phyloP scores from a whole-genome alignment of 345 rosid genomes.

The Eutrema japonicum region DNA sequence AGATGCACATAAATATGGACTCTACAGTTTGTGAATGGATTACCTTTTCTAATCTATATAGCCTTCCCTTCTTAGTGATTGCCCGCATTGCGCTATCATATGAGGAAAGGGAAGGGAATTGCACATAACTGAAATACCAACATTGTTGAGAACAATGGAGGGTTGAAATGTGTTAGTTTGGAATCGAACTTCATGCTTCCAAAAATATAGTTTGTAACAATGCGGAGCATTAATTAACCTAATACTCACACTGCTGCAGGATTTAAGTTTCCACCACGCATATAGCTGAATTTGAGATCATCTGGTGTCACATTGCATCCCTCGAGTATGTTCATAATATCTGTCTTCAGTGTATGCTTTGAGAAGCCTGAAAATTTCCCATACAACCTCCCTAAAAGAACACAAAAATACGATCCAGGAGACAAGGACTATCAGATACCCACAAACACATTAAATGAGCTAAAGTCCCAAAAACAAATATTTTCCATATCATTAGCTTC shows the following conservation, averaged over 20 bases:
- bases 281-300: conserved; percentile 66
- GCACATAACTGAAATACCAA: conserved; percentile 57
- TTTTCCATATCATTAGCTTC: conserved; percentile 1
- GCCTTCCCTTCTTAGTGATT: conserved; percentile 54
- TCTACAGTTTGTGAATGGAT: conserved; percentile 21
- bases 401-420: background rate
- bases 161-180: conserved; percentile 5
- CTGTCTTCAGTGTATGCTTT: conserved; percentile 61
- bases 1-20: background rate
- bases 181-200: background rate
- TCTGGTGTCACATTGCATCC: conserved; percentile 57
- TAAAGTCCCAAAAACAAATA: background rate
- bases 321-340: conserved; percentile 63
- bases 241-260: conserved; percentile 55
- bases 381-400: conserved; percentile 48
- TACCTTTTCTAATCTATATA: conserved; percentile 68
- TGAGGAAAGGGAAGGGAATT: conserved; percentile 52
- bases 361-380: conserved; percentile 56
- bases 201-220: background rate
- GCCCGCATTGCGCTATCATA: conserved; percentile 50
- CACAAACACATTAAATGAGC: background rate
- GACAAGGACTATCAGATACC: background rate
- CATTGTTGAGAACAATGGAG: conserved; percentile 4
- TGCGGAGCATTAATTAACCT: background rate
- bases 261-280: conserved; percentile 39